Conservation (phyloP, 148 eudicot species). For the Limonium bicolor region DNA sequence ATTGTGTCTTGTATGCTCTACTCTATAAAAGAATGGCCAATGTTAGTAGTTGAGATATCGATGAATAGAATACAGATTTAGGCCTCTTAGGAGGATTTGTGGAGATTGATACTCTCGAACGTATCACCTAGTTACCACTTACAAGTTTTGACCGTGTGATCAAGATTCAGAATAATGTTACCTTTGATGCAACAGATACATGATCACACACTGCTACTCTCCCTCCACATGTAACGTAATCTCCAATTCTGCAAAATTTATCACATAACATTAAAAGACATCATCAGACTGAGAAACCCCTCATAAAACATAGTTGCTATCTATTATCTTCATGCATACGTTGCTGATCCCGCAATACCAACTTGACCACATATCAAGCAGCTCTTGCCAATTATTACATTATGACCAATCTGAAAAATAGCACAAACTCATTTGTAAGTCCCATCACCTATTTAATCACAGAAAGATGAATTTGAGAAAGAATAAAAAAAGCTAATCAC, state of each 20-base stretch:
- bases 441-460: too few relatives aligned
- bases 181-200: conserved; percentile 66
- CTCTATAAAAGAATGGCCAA: too few relatives aligned
- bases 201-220: conserved; percentile 84
- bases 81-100: not conserved
- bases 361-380: conserved; percentile 88
- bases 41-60: not conserved
- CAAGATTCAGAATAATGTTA: conserved; percentile 5
- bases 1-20: too few relatives aligned
- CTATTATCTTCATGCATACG: too few relatives aligned
- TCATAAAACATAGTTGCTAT: too few relatives aligned
- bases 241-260: conserved; percentile 73
- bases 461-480: too few relatives aligned
- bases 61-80: not conserved
- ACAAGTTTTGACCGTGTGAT: not conserved
- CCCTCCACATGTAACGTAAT: conserved; percentile 73
- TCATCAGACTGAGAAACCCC: too few relatives aligned
- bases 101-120: not conserved
- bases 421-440: not conserved
- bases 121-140: not conserved
- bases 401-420: conserved; percentile 73
- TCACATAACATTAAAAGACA: too few relatives aligned
- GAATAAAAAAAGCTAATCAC: conserved; percentile 19
- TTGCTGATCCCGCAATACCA: conserved; percentile 90
- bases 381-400: conserved; percentile 57